phyloP scores from a whole-genome alignment of 2,329 filamentous ascomycete genomes.

The Elsinoe arachidis region DNA sequence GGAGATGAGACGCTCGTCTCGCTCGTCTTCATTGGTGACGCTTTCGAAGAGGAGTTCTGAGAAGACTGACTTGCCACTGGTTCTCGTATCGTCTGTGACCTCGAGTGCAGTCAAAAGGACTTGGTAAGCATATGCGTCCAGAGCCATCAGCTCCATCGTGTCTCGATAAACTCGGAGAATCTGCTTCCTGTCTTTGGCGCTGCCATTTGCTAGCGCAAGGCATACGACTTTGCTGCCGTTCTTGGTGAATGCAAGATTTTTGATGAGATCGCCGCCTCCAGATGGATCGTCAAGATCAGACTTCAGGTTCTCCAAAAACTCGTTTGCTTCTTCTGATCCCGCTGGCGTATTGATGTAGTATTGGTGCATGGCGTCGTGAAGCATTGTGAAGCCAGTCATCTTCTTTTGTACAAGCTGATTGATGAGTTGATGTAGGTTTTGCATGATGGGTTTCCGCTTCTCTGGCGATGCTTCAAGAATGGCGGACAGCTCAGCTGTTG shows the following conservation, averaged over 20 bases:
- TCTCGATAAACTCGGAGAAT: constrained; percentile 87
- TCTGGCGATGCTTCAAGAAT: constrained; percentile 72
- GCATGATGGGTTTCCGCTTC: constrained; percentile 81
- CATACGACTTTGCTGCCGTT: constrained; percentile 76
- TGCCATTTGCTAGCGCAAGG: constrained; percentile 72
- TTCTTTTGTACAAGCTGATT: constrained; percentile 94
- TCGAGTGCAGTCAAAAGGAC: constrained; percentile 82
- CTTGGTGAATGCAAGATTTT: constrained; percentile 93
- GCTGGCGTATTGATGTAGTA: constrained; percentile 76
- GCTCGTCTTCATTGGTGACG: constrained; percentile 36
- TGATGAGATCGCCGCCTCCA: constrained; percentile 71
- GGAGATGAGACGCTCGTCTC: constrained; percentile 50
- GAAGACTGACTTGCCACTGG: constrained; percentile 78
- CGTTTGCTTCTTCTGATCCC: constrained; percentile 71
- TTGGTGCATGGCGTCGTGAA: constrained; percentile 96
- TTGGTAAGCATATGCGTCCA: constrained; percentile 67
- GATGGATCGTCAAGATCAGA: constrained; percentile 65
- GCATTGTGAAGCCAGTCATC: constrained; percentile 91
- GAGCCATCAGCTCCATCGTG: constrained; percentile 75
- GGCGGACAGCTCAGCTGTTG: constrained; percentile 57
- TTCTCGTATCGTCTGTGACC: constrained; percentile 86
- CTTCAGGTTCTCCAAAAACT: constrained; percentile 85
- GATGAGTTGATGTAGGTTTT: constrained; percentile 74
- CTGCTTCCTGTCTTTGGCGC: constrained; percentile 85
- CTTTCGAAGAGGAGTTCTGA: constrained; percentile 69